Percentiles rank a stretch among this genome's conserved stretches.
Evolutionary conservation across 371 early-diverging fungal species (phyloP).

Genomic region (Synchytrium microbalum): DNA sequence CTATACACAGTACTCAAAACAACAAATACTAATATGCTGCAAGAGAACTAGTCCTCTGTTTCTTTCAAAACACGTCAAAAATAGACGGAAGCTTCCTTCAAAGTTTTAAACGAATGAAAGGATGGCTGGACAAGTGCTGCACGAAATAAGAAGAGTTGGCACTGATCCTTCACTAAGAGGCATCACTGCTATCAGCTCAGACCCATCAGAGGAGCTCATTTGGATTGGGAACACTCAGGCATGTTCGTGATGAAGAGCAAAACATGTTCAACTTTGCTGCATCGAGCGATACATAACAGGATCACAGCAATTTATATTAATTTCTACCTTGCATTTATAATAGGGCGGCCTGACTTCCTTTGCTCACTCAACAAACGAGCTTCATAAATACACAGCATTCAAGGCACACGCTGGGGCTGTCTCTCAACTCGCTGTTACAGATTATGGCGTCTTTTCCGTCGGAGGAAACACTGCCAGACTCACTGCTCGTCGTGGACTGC

Average conservation of each 20-base stretch:
- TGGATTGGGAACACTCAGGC: conserved; percentile 73
- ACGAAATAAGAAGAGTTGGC: too few relatives aligned
- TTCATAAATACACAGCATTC: conserved; percentile 61
- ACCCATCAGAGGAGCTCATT: conserved; percentile 68
- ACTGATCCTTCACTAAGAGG: too few relatives aligned
- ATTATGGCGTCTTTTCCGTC: conserved; percentile 59
- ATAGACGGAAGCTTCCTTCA: too few relatives aligned
- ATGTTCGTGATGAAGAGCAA: conserved; percentile 9
- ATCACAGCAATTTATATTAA: conserved; percentile 12
- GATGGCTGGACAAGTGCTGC: too few relatives aligned
- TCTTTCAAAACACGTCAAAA: too few relatives aligned
- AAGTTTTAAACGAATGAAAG: too few relatives aligned
- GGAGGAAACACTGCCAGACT: conserved; percentile 58
- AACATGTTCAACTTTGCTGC: neutral
- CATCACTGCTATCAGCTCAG: too few relatives aligned
- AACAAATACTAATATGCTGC: too few relatives aligned
- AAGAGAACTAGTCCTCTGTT: too few relatives aligned
- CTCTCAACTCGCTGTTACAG: conserved; percentile 55
- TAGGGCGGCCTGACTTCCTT: conserved; percentile 19
- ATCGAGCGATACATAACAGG: neutral
- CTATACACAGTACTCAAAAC: too few relatives aligned
- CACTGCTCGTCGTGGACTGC: conserved; percentile 59
- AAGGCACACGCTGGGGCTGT: conserved; percentile 56
- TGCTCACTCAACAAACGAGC: conserved; percentile 11
- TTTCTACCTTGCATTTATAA: neutral